Conservation (phyloP, 2,329 filamentous ascomycete genomes). For the Penicillium sp. region DNA sequence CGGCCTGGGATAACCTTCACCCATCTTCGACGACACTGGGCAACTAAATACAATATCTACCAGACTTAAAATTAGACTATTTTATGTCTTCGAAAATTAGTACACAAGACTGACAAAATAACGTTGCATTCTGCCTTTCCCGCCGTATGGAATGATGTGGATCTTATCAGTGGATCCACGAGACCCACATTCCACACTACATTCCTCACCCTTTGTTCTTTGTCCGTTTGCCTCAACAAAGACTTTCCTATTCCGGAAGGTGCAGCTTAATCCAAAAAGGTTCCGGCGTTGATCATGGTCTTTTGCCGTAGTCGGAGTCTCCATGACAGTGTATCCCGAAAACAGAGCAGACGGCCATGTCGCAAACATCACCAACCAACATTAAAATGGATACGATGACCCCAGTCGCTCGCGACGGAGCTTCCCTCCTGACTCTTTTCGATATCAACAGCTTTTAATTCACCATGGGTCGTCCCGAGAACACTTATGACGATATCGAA, state of each 20-base stretch:
- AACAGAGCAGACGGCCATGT: slow-evolving; percentile 2
- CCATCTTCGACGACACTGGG: too few species aligned
- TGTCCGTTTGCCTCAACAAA: slow-evolving; percentile 8
- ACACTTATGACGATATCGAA: slow-evolving; percentile 25
- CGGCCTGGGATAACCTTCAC: too few species aligned
- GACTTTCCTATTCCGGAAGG: slow-evolving; percentile 6
- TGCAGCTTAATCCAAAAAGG: not conserved
- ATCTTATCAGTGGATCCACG: not conserved
- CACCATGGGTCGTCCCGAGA: slow-evolving; percentile 22
- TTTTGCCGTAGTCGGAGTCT: not conserved
- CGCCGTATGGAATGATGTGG: not conserved
- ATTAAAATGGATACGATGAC: not conserved
- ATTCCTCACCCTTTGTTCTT: slow-evolving; percentile 8
- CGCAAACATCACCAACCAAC: not conserved
- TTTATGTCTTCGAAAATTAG: too few species aligned
- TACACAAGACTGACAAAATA: not conserved
- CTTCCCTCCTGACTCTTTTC: not conserved
- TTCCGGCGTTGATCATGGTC: not conserved
- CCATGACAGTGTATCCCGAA: slow-evolving; percentile 1
- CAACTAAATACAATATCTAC: too few species aligned
- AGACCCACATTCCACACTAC: slow-evolving; percentile 14
- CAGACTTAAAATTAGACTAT: too few species aligned
- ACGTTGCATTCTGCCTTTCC: not conserved
- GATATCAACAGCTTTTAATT: not conserved
- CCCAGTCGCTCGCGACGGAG: not conserved